Evolutionary conservation across 116 monocot genomes (phyloP).

Genomic region (Trichopus zeylanicus): DNA sequence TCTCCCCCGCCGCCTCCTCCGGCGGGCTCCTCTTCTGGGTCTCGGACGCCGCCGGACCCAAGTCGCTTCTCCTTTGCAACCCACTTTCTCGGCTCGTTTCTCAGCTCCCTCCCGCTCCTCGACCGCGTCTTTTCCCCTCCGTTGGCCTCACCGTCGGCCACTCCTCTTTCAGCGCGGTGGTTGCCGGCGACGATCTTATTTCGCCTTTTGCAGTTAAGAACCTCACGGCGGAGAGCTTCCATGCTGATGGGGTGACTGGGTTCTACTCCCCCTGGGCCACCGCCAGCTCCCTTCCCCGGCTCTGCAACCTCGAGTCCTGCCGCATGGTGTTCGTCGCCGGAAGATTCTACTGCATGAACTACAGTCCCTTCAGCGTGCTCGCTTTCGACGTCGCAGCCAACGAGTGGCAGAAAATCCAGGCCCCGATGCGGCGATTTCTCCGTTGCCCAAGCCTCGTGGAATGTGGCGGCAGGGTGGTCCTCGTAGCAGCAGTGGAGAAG

Average conservation of each 20-base stretch:
- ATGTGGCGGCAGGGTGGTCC: constrained; percentile 19
- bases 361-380: constrained; percentile 57
- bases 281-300: constrained; percentile 46
- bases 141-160: constrained; percentile 39
- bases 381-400: constrained; percentile 37
- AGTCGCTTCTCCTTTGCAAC: constrained; percentile 53
- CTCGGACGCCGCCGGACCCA: constrained; percentile 49
- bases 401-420: constrained; percentile 64
- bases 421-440: constrained; percentile 89
- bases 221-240: constrained; percentile 65
- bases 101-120: constrained; percentile 30
- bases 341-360: constrained; percentile 81
- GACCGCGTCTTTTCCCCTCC: constrained; percentile 57
- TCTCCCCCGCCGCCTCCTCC: constrained; percentile 63
- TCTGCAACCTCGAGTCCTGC: constrained; percentile 58
- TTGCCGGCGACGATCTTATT: constrained; percentile 86
- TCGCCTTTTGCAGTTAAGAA: constrained; percentile 95
- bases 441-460: constrained; percentile 66
- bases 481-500: constrained; percentile 90
- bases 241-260: constrained; percentile 42
- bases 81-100: constrained; percentile 41
- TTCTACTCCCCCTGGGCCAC: constrained; percentile 55
- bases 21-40: constrained; percentile 57
- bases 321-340: constrained; percentile 42
- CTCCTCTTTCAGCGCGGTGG: constrained; percentile 42